These are phyloP conservation scores for Candida qinlingensis DNA, from an alignment of 805 yeast genomes.

Conservation along the genomic window DNA sequence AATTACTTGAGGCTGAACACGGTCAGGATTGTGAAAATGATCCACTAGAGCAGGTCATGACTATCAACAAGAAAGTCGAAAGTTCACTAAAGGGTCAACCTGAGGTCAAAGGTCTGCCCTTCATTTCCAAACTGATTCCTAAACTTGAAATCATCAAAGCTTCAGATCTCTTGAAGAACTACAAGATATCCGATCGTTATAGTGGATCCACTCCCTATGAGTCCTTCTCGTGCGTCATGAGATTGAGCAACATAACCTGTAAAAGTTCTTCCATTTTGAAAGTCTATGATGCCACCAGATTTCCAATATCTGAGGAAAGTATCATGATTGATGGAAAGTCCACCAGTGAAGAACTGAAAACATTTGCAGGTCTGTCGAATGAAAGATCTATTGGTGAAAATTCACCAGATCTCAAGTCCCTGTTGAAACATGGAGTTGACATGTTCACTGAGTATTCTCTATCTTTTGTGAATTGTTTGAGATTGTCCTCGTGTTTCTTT, in stretches of 20 bases:
- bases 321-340: not conserved
- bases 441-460: not conserved
- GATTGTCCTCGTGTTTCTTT: not conserved
- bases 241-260: not conserved
- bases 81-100: too few species aligned
- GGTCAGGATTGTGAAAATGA: not conserved
- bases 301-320: not conserved
- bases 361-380: not conserved
- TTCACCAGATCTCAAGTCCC: too few species aligned
- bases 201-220: not conserved
- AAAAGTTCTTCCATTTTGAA: not conserved
- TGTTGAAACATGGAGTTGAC: not conserved
- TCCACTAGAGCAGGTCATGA: not conserved
- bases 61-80: too few species aligned
- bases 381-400: too few species aligned
- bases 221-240: not conserved
- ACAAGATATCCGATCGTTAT: not conserved
- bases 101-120: too few species aligned
- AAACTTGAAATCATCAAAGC: not conserved
- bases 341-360: not conserved
- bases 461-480: not conserved
- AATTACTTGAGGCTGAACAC: not conserved
- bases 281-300: not conserved
- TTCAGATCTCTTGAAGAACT: not conserved
- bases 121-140: not conserved